Evolutionary conservation across 2,329 filamentous ascomycete genomes (phyloP).

Genomic region (Paradendryphiella salina): DNA sequence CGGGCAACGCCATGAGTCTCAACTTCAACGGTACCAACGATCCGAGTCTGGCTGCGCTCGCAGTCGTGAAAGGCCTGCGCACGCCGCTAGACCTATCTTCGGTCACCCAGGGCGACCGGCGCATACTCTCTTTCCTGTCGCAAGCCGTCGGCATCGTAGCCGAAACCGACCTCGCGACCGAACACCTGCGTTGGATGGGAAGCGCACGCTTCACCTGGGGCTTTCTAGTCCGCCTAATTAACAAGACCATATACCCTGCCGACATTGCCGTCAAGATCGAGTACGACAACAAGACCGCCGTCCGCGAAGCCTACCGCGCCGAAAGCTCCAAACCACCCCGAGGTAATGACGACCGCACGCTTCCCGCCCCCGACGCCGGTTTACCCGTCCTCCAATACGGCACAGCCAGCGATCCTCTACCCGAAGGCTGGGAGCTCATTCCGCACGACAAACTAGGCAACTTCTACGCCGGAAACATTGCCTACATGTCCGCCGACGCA

Average conservation of each 20-base stretch:
- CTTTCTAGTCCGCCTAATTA: conserved; percentile 74
- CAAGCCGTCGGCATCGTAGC: conserved; percentile 89
- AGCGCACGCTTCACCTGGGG: conserved; percentile 81
- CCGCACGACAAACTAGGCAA: conserved; percentile 80
- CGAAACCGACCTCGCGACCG: conserved; percentile 86
- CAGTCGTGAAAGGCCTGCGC: conserved; percentile 83
- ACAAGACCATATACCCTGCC: conserved; percentile 81
- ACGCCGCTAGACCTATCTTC: conserved; percentile 85
- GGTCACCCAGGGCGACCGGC: conserved; percentile 76
- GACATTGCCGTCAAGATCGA: conserved; percentile 85
- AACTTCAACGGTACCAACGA: conserved; percentile 83
- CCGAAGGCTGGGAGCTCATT: conserved; percentile 73
- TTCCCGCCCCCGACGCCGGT: conserved; percentile 38
- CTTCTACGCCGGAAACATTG: conserved; percentile 95
- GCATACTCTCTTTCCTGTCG: conserved; percentile 84
- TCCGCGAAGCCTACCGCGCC: conserved; percentile 70
- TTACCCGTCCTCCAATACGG: conserved; percentile 79
- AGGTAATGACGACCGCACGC: conserved; percentile 26
- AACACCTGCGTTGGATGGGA: conserved; percentile 93
- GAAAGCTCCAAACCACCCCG: conserved; percentile 32
- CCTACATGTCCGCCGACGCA: conserved; percentile 82
- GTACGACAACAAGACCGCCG: conserved; percentile 71
- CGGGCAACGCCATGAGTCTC: conserved; percentile 89
- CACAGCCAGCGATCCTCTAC: conserved; percentile 75
- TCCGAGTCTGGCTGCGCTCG: conserved; percentile 75